phyloP scores from a whole-genome alignment of 805 yeast genomes.

The Scheffersomyces spartinae region DNA sequence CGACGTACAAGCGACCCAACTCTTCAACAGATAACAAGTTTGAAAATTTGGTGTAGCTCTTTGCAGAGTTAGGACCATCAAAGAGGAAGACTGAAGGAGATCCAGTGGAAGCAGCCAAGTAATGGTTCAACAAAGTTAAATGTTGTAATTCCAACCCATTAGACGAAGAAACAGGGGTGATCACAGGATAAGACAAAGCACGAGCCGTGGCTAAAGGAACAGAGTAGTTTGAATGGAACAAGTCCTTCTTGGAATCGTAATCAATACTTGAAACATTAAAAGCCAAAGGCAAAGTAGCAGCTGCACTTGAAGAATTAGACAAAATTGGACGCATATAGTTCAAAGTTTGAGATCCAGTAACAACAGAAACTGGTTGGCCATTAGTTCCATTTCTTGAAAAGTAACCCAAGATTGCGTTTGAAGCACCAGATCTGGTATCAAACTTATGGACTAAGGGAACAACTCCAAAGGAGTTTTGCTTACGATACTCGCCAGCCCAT shows the following conservation, averaged over 20 bases:
- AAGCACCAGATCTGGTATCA: constrained; percentile 79
- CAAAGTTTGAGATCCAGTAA: constrained; percentile 61
- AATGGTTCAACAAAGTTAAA: constrained; percentile 51
- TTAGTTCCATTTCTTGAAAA: constrained; percentile 21
- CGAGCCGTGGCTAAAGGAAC: constrained; percentile 53
- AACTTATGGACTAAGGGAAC: constrained; percentile 51
- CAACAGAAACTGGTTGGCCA: constrained; percentile 29
- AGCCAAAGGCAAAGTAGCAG: constrained; percentile 39
- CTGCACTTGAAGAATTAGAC: constrained; percentile 15
- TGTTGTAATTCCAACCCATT: constrained; percentile 52
- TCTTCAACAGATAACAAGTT: constrained; percentile 32
- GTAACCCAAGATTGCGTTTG: constrained; percentile 69
- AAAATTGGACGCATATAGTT: constrained; percentile 57
- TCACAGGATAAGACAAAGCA: constrained; percentile 50
- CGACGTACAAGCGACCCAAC: constrained; percentile 25
- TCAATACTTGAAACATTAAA: constrained; percentile 71
- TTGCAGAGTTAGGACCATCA: constrained; percentile 64
- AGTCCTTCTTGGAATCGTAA: constrained; percentile 41
- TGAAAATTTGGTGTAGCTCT: constrained; percentile 36
- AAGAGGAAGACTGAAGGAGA: constrained; percentile 60
- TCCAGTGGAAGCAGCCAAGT: constrained; percentile 37
- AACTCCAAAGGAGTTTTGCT: constrained; percentile 38
- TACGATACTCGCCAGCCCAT: constrained; percentile 46
- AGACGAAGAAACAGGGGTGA: constrained; percentile 47
- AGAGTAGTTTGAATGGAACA: constrained; percentile 53